Evolutionary conservation across 768 basidiomycete species (phyloP).

Genomic region (Chalciporus pseudorubinellus): DNA sequence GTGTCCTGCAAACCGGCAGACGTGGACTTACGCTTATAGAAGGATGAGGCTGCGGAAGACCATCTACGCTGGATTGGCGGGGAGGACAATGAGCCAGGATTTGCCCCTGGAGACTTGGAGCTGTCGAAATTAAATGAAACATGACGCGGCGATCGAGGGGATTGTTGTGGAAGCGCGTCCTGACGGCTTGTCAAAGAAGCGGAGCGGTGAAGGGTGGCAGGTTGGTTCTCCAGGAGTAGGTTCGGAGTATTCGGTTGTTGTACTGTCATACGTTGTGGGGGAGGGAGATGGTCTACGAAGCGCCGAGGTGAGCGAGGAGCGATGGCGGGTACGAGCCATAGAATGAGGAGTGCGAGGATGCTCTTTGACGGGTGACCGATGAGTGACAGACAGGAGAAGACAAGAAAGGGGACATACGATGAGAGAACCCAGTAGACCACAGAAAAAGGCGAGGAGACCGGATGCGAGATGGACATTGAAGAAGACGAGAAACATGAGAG

Average conservation of each 20-base stretch:
- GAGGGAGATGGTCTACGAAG: not conserved
- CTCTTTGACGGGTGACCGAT: not conserved
- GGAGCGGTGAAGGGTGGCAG: not conserved
- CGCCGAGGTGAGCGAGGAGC: not conserved
- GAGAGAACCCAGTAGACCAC: constrained; percentile 25
- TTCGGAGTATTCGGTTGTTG: not conserved
- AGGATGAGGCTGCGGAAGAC: constrained; percentile 2
- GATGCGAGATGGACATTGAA: not conserved
- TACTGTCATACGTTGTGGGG: not conserved
- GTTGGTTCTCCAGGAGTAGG: not conserved
- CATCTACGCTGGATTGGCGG: constrained; percentile 10
- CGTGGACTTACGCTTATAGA: not conserved
- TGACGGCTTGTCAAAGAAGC: constrained; percentile 8
- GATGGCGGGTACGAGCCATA: not conserved
- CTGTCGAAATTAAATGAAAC: constrained; percentile 17
- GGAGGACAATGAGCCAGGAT: not conserved
- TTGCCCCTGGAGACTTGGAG: not conserved
- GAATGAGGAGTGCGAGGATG: not conserved
- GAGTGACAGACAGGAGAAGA: not conserved
- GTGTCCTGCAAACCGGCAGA: not conserved
- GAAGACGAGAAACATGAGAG: constrained; percentile 6
- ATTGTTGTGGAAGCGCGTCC: not conserved
- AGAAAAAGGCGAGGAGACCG: constrained; percentile 21
- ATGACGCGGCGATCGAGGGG: constrained; percentile 12
- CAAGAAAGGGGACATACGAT: constrained; percentile 14